Conservation (phyloP, 2,329 filamentous ascomycete species). For the Coleophoma crateriformis region DNA sequence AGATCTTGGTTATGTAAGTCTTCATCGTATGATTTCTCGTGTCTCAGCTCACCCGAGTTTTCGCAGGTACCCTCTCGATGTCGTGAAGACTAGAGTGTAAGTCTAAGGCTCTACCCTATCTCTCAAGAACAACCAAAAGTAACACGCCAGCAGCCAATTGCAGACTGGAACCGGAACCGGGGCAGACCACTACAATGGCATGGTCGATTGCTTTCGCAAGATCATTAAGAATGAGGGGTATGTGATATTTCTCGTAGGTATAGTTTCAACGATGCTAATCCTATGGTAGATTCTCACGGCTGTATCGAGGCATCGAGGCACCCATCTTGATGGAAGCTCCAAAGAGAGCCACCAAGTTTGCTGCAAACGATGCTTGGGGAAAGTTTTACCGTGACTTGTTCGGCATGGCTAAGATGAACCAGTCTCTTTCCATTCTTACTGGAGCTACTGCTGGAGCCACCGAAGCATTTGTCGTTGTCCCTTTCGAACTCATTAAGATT, state of each 20-base stretch:
- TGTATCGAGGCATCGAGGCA: constrained; percentile 93
- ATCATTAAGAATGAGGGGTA: constrained; percentile 96
- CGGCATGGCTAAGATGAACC: constrained; percentile 80
- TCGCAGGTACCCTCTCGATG: constrained; percentile 92
- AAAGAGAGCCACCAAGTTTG: constrained; percentile 97
- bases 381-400: constrained; percentile 87
- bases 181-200: constrained; percentile 88
- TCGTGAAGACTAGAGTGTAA: constrained; percentile 97
- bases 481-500: constrained; percentile 98
- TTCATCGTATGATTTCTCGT: constrained; percentile 6
- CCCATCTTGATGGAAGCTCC: constrained; percentile 97
- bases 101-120: constrained; percentile 23
- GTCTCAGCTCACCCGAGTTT: constrained; percentile 11
- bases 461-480: constrained; percentile 93
- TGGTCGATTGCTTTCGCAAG: constrained; percentile 97
- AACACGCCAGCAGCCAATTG: constrained; percentile 59
- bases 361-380: constrained; percentile 98
- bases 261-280: constrained; percentile 8
- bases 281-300: constrained; percentile 64
- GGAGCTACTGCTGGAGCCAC: constrained; percentile 93
- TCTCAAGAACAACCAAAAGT: constrained; percentile 1
- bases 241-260: constrained; percentile 15
- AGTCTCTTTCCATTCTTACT: constrained; percentile 85
- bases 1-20: constrained; percentile 84
- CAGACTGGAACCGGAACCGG: constrained; percentile 70